A percentile compares a stretch with the other conserved stretches of the same genome.
These are phyloP conservation scores for Morella rubra DNA, from an alignment of 306 rosid species.

Conservation along the genomic window DNA sequence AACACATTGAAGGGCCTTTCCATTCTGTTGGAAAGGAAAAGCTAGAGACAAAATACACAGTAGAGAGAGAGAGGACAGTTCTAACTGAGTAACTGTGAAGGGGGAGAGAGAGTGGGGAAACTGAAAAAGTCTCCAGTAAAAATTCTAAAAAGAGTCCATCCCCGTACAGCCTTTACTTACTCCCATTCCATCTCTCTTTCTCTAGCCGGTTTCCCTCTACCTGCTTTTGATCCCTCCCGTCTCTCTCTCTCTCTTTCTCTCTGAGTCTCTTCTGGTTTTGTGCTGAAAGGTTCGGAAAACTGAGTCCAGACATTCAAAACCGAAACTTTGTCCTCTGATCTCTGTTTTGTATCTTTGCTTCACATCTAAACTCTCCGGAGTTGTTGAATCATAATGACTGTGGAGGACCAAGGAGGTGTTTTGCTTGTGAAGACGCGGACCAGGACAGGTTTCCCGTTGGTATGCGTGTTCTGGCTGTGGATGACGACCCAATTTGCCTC, in stretches of 20 bases:
- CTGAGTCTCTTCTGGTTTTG: conserved; percentile 29
- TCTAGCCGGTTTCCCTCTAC: conserved; percentile 12
- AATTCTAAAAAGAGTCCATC: conserved; percentile 30
- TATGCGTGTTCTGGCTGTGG: conserved; percentile 88
- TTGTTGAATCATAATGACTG: conserved; percentile 39
- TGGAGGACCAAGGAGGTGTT: conserved; percentile 46
- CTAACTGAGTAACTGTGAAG: background rate
- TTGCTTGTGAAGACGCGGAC: conserved; percentile 31
- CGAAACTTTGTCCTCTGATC: conserved; percentile 28
- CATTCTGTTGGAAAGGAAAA: conserved; percentile 44
- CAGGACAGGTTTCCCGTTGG: conserved; percentile 68
- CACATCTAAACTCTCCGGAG: conserved; percentile 29
- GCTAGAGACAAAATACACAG: conserved; percentile 39
- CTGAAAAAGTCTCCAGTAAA: conserved; percentile 34
- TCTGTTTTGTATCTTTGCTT: conserved; percentile 18
- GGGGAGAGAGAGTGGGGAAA: conserved; percentile 19
- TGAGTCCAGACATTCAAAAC: conserved; percentile 29
- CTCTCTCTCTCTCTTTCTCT: conserved; percentile 1
- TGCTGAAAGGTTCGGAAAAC: conserved; percentile 19
- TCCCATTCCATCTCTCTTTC: conserved; percentile 28
- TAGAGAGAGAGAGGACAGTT: conserved; percentile 35
- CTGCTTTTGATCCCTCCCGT: background rate
- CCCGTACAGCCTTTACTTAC: conserved; percentile 46
- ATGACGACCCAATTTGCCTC: conserved; percentile 71
- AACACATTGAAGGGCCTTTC: conserved; percentile 36